Evolutionary conservation across 2,329 filamentous ascomycete species (phyloP), one percentile per base, ranked within the genome.

Genomic region (Hypoxylon sp.): DNA sequence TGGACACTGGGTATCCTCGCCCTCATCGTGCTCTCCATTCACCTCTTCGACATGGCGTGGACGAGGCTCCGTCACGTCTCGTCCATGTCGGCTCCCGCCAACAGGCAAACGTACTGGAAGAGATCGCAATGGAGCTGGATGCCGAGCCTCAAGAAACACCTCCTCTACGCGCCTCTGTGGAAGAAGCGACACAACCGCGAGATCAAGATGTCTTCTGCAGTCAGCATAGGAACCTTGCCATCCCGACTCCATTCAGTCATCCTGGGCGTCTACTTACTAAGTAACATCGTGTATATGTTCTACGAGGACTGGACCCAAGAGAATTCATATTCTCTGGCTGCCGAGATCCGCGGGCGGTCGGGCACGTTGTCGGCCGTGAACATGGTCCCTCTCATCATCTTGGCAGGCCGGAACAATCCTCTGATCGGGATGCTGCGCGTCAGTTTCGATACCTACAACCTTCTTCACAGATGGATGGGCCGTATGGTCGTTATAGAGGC

Each of bases 361-460:
- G 95, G 95, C 51, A 89, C 88, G 7, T 82, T 99, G 63, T 88
- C 93, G 3, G 81, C 92, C 9, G 84, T 96, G 69, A 99, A 97
- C 77, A 90, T 98, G 85, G 86, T 99, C 26, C 93, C 95, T 4
- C 86, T 97, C 24, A 83, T 98, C 69, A 84, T 98, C 63, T 85
- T 98, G 55, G 92, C 93, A 10, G 88, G 92, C 29, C 89, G 95
- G 72, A 98, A 98, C 79, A 99, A 98, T 77, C 91, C 92, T 7
- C 80, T 97, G 45, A 97, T 98, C 70, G 75, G 81, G 3, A 74
- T 96, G 27, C 82, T 98, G 55, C 86, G 89, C 67, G 89, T 98
- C 73, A 94, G 91, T 74, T 99, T 97, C 77, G 95, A 98, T 74
- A 96, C 93, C 0, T 98, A 96, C 82, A 98, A 98, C 73, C 86